Base-by-base conservation (phyloP, 208 protist genomes). In the Crithidia thermophila region DNA sequence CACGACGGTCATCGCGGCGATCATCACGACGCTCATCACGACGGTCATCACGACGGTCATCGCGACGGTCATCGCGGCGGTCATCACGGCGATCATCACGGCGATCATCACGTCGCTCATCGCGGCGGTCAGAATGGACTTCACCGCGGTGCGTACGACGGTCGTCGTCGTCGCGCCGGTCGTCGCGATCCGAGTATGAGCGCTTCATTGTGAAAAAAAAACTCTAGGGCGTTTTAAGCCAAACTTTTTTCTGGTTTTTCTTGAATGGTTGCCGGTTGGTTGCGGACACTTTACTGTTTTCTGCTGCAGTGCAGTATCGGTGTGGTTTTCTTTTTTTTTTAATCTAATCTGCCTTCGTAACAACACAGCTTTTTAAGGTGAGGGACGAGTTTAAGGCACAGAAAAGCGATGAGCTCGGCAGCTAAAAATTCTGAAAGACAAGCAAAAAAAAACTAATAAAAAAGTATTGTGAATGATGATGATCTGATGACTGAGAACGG, bases 81-180 rank as follows among this genome's bases (percentile, higher is more conserved):
- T 46, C 40, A 7, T 28, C 49, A 27, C 46, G 25, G 33, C 27
- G 43, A 30, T 39, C 5, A 23, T 30, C 61, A 25, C 45, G 13
- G 7, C 27, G 49, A 23, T 67, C 46, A 31, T n/a, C 43, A 27
- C 23, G 28, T 39, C 61, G 30, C 46, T 16, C 3, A 23, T 8
- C 25, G n/a, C 31, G 39, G 34, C 64, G n/a, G n/a, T n/a, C n/a
- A 45, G 46, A 43, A 47, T 64, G 53, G 31, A 34, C 57, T 43
- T 63, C 43, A 28, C 64, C 43, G 30, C 47, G 47, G 18, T 49
- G 4, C 25, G 31, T n/a, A 23, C 40, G 30, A 34, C 40, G 16
- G 33, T 37, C 30, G 2, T 56, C 47, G 46, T 7, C 33, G 14
- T 28, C 31, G 5, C 30, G 30, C 51, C 62, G 51, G 27, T 23